These are phyloP conservation scores for Microbotryum intermedium DNA, from an alignment of 1,284 basidiomycete genomes.

Conservation along the genomic window DNA sequence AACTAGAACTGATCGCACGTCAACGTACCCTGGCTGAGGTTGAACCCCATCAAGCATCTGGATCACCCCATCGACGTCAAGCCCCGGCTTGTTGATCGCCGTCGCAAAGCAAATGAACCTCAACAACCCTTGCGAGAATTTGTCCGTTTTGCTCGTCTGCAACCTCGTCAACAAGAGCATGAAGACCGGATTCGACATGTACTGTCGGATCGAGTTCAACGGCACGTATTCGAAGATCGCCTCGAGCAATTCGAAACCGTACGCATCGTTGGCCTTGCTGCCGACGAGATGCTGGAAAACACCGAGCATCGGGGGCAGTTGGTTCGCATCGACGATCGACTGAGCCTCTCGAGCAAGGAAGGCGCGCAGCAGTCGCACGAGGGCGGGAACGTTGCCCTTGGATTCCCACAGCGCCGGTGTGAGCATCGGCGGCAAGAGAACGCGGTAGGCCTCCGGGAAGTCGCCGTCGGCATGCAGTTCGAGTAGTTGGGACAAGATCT, in stretches of 20 bases:
- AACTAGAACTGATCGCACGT: background rate
- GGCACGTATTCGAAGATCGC: constrained; percentile 64
- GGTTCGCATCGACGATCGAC: constrained; percentile 62
- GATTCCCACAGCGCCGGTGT: constrained; percentile 85
- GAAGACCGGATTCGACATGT: constrained; percentile 62
- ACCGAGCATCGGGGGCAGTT: constrained; percentile 71
- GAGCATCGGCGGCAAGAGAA: constrained; percentile 72
- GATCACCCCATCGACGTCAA: constrained; percentile 70
- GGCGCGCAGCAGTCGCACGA: constrained; percentile 79
- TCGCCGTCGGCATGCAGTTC: constrained; percentile 57
- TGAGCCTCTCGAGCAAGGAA: constrained; percentile 65
- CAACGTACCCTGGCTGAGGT: constrained; percentile 53
- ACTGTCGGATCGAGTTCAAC: constrained; percentile 58
- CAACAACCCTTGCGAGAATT: constrained; percentile 74
- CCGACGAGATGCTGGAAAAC: constrained; percentile 82
- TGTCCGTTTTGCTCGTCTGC: constrained; percentile 82
- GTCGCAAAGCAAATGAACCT: constrained; percentile 67
- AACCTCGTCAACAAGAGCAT: constrained; percentile 74
- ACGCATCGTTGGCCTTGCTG: constrained; percentile 78
- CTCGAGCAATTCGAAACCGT: constrained; percentile 83
- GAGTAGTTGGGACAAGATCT: constrained; percentile 91
- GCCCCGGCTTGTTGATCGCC: constrained; percentile 63
- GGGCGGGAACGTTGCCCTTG: constrained; percentile 88
- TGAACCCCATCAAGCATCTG: constrained; percentile 74
- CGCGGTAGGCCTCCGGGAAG: constrained; percentile 68